Conservation (phyloP, 768 basidiomycete species). For the Pleurotus djamor region DNA sequence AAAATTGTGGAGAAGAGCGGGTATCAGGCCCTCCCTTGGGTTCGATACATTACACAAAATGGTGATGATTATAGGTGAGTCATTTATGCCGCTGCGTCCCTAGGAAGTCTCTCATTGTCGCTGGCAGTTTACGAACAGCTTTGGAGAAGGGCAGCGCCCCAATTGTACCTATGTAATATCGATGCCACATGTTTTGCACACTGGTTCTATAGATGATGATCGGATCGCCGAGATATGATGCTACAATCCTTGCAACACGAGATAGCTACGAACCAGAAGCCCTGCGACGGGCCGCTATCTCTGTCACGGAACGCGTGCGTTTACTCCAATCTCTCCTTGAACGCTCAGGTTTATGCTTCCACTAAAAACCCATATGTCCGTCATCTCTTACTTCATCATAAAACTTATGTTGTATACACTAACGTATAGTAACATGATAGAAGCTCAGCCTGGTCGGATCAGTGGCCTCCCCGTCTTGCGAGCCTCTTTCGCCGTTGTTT, state of each 20-base stretch:
- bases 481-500: slow-evolving; percentile 7
- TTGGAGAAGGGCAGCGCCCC: slow-evolving; percentile 72
- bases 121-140: slow-evolving; percentile 63
- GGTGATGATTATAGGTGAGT: slow-evolving; percentile 85
- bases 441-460: neutral
- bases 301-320: neutral
- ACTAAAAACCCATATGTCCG: no score
- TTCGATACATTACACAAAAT: slow-evolving; percentile 90
- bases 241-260: neutral
- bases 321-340: neutral
- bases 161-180: slow-evolving; percentile 50
- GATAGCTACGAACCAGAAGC: neutral
- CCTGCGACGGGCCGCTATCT: neutral
- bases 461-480: neutral
- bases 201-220: neutral
- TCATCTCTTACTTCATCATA: no score
- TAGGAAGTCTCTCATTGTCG: neutral
- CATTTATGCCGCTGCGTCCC: slow-evolving; percentile 1
- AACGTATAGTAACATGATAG: neutral
- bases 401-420: no score
- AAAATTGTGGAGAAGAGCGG: slow-evolving; percentile 99
- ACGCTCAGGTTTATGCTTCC: no score
- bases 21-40: slow-evolving; percentile 96
- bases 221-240: slow-evolving; percentile 2
- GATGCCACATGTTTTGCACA: slow-evolving; percentile 1